Evolutionary conservation across 2,329 filamentous ascomycete genomes (phyloP), one percentile per base, ranked within the genome.

Genomic region (Sclerotinia subarctica): DNA sequence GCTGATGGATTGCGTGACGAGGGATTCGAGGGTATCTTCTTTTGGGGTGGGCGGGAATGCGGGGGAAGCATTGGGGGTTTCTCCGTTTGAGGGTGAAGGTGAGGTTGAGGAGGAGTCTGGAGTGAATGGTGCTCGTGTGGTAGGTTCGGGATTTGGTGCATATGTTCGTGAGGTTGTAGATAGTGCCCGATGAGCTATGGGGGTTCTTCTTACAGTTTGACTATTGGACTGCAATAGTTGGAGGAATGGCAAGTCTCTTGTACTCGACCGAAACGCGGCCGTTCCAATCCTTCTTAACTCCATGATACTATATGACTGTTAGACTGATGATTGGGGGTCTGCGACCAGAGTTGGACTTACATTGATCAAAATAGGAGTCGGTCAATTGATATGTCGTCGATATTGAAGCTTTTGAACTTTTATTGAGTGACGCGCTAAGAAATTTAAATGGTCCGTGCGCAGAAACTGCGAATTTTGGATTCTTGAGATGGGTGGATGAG

Each of bases 261-360:
- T 29, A 35, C 56, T 67, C 24, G 65, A 62, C 56, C 65, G 56
- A 35, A 62, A 32, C 5, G 29, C 42, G 35, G 56, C 32, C 5
- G 56, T 21, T 49, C 49, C 59, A 21, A 51, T 54, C 21, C 74
- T 72, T 76, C 77, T 74, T 69, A 78, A 60, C 69, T 79, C 77
- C 78, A 79, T 79, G 66, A 62, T 62, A 35, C 70, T 73, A 42
- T 38, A 24, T 35, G 52, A 35, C 2, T 24, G 72, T 70, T 73
- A 71, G 24, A 64, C 2, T 66, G 64, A 6, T 26, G 47, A 19
- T 49, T 66, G 13, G 19, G 44, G 24, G 24, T 71, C 66, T 69
- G 69, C 68, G 71, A 69, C 51, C 3, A 21, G 2, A 56, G 54
- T 63, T 47, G 54, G 21, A 69, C 72, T 57, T 71, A 75, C 74